Conservation (phyloP, 768 basidiomycete genomes). For the Mycena amicta region DNA sequence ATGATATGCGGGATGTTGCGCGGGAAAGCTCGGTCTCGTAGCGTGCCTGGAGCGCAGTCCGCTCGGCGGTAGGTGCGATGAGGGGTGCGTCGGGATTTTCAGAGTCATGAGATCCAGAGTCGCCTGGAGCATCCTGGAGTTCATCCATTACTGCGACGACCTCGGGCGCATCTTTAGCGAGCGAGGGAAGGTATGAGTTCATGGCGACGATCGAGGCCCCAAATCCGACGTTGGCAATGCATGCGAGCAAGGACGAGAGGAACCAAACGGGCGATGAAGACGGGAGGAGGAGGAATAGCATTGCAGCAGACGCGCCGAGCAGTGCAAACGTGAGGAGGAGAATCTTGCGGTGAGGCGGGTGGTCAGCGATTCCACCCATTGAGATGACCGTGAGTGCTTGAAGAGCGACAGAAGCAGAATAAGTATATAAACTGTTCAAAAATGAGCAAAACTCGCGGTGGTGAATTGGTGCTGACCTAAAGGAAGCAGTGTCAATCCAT, state of each 20-base stretch:
- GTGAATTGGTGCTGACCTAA: constrained; percentile 58
- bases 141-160: constrained; percentile 46
- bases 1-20: constrained; percentile 83
- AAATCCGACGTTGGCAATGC: constrained; percentile 83
- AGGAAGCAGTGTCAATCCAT: constrained; percentile 92
- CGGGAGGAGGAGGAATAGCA: constrained; percentile 72
- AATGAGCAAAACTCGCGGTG: neutral
- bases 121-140: constrained; percentile 27
- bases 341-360: constrained; percentile 76
- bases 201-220: constrained; percentile 86
- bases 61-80: constrained; percentile 29
- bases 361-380: constrained; percentile 89
- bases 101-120: constrained; percentile 22
- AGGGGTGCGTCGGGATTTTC: constrained; percentile 44
- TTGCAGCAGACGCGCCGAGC: constrained; percentile 68
- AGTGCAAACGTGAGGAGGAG: constrained; percentile 77
- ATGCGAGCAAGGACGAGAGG: constrained; percentile 66
- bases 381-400: constrained; percentile 96
- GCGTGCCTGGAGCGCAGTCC: constrained; percentile 34
- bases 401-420: constrained; percentile 84
- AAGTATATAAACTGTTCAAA: constrained; percentile 71
- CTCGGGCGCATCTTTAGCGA: constrained; percentile 68
- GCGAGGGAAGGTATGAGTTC: constrained; percentile 83
- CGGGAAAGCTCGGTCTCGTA: constrained; percentile 64
- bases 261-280: constrained; percentile 74